Evolutionary conservation across 805 yeast species (phyloP).

Genomic region (Candida broadrunensis): DNA sequence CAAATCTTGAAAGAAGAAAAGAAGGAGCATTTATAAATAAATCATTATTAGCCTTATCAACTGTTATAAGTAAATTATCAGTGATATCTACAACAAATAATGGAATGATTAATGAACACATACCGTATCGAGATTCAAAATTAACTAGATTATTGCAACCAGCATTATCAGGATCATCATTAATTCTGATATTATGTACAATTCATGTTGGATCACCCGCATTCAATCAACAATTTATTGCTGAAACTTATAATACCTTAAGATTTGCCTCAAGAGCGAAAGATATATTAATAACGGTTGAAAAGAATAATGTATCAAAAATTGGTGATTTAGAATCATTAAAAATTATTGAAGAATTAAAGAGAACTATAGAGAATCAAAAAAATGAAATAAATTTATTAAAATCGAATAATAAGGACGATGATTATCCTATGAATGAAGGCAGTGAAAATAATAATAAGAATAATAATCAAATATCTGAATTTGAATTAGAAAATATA

Average conservation of each 20-base stretch:
- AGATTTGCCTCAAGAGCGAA: conserved; percentile 94
- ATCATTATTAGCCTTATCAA: conserved; percentile 83
- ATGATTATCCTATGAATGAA: background rate
- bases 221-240: conserved; percentile 42
- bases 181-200: conserved; percentile 85
- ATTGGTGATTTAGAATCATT: conserved; percentile 39
- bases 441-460: background rate
- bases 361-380: conserved; percentile 60
- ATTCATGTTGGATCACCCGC: conserved; percentile 56
- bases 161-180: conserved; percentile 81
- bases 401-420: conserved; percentile 12
- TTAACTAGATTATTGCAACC: conserved; percentile 89
- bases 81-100: conserved; percentile 23
- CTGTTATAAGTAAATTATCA: conserved; percentile 83
- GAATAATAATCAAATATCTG: conserved; percentile 10
- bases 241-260: conserved; percentile 83
- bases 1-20: conserved; percentile 75
- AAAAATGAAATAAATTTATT: conserved; percentile 47
- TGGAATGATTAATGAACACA: conserved; percentile 50
- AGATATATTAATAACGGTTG: conserved; percentile 70
- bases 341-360: conserved; percentile 51
- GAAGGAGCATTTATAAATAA: conserved; percentile 94
- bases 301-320: conserved; percentile 41
- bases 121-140: conserved; percentile 92
- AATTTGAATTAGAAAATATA: conserved; percentile 58